These are phyloP conservation scores for Orychophragmus violaceus DNA, from an alignment of 345 rosid genomes.

Conservation along the genomic window DNA sequence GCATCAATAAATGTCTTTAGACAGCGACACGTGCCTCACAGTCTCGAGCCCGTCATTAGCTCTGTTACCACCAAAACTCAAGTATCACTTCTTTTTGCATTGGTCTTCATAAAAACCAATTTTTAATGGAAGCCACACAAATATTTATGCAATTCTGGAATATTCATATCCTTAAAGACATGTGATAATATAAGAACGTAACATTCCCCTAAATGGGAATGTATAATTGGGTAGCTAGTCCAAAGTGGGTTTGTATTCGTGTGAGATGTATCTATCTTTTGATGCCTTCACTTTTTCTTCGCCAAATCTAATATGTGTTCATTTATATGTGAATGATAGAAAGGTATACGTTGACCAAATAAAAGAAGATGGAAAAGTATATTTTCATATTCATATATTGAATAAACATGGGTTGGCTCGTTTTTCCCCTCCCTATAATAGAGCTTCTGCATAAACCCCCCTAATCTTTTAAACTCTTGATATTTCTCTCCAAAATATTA, in stretches of 20 bases:
- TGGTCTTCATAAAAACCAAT: neutral
- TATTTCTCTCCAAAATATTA: too few relatives aligned
- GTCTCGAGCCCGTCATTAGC: conserved; percentile 32
- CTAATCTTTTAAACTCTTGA: too few relatives aligned
- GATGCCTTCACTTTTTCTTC: neutral
- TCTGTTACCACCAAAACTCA: conserved; percentile 19
- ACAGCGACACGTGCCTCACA: conserved; percentile 28
- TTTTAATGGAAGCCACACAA: neutral
- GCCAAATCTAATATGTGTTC: too few relatives aligned
- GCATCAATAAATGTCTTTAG: conserved; percentile 17
- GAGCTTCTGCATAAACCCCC: too few relatives aligned
- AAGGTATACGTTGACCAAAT: too few relatives aligned
- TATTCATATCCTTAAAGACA: neutral
- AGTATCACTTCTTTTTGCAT: conserved; percentile 6
- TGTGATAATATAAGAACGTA: neutral
- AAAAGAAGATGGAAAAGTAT: too few relatives aligned
- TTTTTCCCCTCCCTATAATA: too few relatives aligned
- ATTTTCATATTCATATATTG: too few relatives aligned
- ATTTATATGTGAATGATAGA: too few relatives aligned
- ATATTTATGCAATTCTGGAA: neutral
- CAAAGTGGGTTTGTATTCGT: neutral
- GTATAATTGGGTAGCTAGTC: neutral
- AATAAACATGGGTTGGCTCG: too few relatives aligned
- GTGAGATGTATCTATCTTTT: neutral
- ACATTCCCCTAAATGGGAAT: neutral